Evolutionary conservation across 2,329 filamentous ascomycete species (phyloP), one percentile per base, ranked within the genome.

Genomic region (Beauveria scarabaeidicola): DNA sequence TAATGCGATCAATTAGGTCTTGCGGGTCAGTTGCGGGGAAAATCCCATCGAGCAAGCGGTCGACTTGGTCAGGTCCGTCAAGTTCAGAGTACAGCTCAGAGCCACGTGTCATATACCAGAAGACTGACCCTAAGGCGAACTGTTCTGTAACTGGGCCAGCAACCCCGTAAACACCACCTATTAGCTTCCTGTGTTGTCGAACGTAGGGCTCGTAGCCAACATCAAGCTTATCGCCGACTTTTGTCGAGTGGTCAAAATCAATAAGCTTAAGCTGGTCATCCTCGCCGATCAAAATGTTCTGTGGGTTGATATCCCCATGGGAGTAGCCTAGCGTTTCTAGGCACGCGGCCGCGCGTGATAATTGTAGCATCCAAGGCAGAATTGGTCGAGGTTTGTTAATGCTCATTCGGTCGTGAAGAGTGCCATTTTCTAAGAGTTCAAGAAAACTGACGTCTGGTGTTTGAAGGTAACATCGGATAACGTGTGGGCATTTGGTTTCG

Each of bases 141-240:
- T 65, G 61, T 38, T 66, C 64, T 3, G 63, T 61, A 27, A 44
- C 38, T 11, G 61, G 59, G 40, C 63, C 58, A 40, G 64, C 61
- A 50, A 53, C 36, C 9, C 64, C 61, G 29, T 23, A 64, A 2
- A 40, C 13, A 7, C 64, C 60, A 32, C 60, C 62, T 3, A 7
- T 19, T 1, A 13, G 23, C 9, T 59, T 27, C 25, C 61, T 62
- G 29, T 36, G 40, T 50, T 63, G 58, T 56, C 64, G 61, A 52
- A 66, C 63, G 27, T 64, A 65, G 9, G 64, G 64, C 41, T 65
- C 61, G 52, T 64, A 63, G 53, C 63, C 64, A 32, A 65, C 61
- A 38, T 66, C 52, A 13, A 65, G 54, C 3, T 40, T 25, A 5
- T 58, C 44, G 13, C 63, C 62, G 23, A 61, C 29, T 38, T 46